A percentile compares a stretch with the other conserved stretches of the same genome.
phyloP scores from a whole-genome alignment of 2,329 filamentous ascomycete genomes.

The Fusarium sp. region DNA sequence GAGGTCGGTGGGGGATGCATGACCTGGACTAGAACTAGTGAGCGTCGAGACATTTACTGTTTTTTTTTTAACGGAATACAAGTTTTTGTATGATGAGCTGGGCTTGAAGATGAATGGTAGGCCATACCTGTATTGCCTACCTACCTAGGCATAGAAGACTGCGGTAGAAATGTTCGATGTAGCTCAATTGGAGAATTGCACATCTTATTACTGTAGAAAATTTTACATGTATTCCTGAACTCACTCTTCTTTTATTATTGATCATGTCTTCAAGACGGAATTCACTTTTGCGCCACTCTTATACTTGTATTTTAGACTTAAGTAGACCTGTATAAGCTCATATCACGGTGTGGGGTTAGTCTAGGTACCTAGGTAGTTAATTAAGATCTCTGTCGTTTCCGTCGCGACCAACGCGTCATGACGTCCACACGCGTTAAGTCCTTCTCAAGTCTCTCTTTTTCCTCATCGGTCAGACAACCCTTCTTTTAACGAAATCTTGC shows the following conservation, averaged over 20 bases:
- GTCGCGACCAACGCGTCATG: constrained; percentile 46
- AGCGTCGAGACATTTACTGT: constrained; percentile 54
- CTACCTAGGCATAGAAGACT: too few species aligned
- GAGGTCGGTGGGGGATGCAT: constrained; percentile 41
- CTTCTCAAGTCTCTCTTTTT: constrained; percentile 10
- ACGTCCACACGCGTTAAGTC: constrained; percentile 40
- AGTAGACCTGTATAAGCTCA: too few species aligned
- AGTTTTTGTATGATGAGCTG: background rate
- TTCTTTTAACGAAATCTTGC: background rate
- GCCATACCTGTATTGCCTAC: too few species aligned
- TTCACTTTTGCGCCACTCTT: too few species aligned
- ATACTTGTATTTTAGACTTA: too few species aligned
- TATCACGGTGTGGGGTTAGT: constrained; percentile 37
- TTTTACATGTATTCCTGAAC: too few species aligned
- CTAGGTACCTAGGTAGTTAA: too few species aligned
- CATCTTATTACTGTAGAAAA: too few species aligned
- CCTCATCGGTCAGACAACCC: background rate
- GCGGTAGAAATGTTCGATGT: too few species aligned
- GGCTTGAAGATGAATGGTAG: background rate
- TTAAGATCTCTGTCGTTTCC: constrained; percentile 44
- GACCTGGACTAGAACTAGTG: constrained; percentile 50
- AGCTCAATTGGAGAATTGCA: too few species aligned
- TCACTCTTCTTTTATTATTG: too few species aligned
- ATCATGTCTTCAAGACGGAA: too few species aligned
- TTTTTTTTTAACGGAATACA: background rate